Evolutionary conservation across 495 filamentous ascomycete species (phyloP).

Genomic region (Podospora anserina): DNA sequence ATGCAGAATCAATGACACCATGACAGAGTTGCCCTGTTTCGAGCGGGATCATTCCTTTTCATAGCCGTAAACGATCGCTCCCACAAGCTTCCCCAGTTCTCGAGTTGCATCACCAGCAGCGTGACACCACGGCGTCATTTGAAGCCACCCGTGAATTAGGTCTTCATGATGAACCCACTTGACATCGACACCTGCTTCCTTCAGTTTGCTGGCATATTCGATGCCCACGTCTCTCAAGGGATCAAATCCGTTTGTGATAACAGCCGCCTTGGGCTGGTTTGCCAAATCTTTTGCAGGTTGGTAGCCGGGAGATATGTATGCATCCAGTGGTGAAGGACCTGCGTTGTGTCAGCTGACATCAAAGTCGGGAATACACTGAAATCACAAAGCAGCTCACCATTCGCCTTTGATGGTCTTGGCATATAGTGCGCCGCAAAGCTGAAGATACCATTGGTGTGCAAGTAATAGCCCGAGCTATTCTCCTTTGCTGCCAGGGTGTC

Average conservation of each 20-base stretch:
- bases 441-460: constrained; percentile 42
- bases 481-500: constrained; percentile 35
- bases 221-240: constrained; percentile 39
- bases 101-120: constrained; percentile 27
- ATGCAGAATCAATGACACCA: neutral
- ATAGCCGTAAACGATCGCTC: neutral
- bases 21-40: neutral
- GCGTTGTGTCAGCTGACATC: neutral
- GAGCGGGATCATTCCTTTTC: neutral
- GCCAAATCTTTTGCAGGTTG: constrained; percentile 19
- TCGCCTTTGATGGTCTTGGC: constrained; percentile 22
- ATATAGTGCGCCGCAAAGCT: constrained; percentile 39
- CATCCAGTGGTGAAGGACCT: constrained; percentile 19
- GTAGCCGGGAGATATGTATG: constrained; percentile 27
- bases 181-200: constrained; percentile 30
- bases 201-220: constrained; percentile 37
- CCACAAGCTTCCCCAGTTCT: neutral
- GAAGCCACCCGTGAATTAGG: constrained; percentile 36
- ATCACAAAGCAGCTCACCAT: constrained; percentile 10
- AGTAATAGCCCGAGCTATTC: constrained; percentile 35
- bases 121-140: constrained; percentile 39
- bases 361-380: neutral
- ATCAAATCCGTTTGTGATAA: constrained; percentile 41
- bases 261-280: constrained; percentile 26
- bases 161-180: constrained; percentile 33